Evolutionary conservation across 2,329 filamentous ascomycete genomes (phyloP), one percentile per base, ranked within the genome.

Genomic region (Metarhizium robertsii): DNA sequence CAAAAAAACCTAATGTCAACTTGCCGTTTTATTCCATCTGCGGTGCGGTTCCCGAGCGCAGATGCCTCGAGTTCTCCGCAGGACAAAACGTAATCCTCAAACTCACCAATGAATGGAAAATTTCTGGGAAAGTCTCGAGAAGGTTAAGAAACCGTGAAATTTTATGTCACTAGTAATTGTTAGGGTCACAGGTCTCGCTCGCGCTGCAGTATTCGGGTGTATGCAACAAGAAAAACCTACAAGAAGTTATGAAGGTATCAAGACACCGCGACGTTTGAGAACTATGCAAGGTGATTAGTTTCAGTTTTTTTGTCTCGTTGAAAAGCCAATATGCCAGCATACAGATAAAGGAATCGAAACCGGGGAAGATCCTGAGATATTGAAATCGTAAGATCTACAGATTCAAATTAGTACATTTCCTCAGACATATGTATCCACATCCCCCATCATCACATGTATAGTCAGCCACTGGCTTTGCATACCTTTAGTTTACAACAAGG

Each of bases 301-400:
- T 13, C 11, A 11, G 2, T 14, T 16, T 40, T 16, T 40, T 13
- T 3, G 5, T 40, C 3, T 16, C 11, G 14, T 5, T 40, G 38
- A 40, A 40, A 16, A n/a, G 2, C 13, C 1, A 8, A 30, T 48
- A 8, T 8, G 6, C 13, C 11, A 46, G 18, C 43, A 46, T 48
- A 48, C 45, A 30, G 42, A 48, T 61, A 47, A 55, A 56, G 54
- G 49, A 60, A 62, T 58, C 53, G 55, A 46, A 50, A 57, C 55
- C 58, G 55, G 60, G 54, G 59, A 59, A 55, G 57, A 52, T 65
- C 58, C 59, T 62, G 60, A 61, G 60, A 61, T 60, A 56, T 59
- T 57, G 53, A 61, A 59, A 55, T 66, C 60, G 58, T 55, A 55
- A 61, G 60, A 62, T 61, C 45, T 48, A 30, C 20, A 29, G 6